Evolutionary conservation across 768 basidiomycete species (phyloP), one percentile per base, ranked within the genome.

Genomic region (Kwoniella newhampshirensis): DNA sequence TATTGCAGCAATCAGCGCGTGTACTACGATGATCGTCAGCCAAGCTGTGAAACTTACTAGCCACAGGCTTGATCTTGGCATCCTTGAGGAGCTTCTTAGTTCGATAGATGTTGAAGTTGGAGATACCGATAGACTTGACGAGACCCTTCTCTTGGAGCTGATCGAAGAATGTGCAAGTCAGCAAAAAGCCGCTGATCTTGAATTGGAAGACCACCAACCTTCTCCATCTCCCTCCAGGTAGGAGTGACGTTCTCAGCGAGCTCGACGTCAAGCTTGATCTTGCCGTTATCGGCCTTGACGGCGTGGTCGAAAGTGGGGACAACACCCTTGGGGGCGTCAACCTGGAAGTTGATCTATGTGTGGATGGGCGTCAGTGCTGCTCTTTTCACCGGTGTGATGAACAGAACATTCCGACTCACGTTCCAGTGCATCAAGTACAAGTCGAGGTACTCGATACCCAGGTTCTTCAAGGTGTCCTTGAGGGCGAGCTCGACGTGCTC

Each of bases 161-260:
- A 23, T 21, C 18, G 15, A 13, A 15, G 26, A 30, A 40, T 39
- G 27, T 9, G 49, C 18, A 23, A 43, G 51, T 39, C 26, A 25
- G n/a, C n/a, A n/a, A n/a, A n/a, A n/a, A 4, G 3, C 12, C 23
- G 23, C 8, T 39, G 13, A 26, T 11, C 25, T 21, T 49, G 48
- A 49, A 8, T 41, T 23, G 17, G 4, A 3, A 15, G 17, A 30
- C 4, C 17, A 30, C 54, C 27, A 76, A 87, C 76, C 73, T 86
- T 81, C 77, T 94, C 91, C 85, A 94, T 83, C 20, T 83, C 88
- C 39, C 77, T 70, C 89, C 89, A 94, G 21, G 91, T 93, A 25
- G 61, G 61, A 46, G 56, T 41, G 40, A 62, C 61, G 45, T 62
- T 51, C 11, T 62, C 56, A 27, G 40, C 42, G 30, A 62, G 61